These are phyloP conservation scores for Lactarius trivialis DNA, from an alignment of 768 basidiomycete species.

Conservation along the genomic window DNA sequence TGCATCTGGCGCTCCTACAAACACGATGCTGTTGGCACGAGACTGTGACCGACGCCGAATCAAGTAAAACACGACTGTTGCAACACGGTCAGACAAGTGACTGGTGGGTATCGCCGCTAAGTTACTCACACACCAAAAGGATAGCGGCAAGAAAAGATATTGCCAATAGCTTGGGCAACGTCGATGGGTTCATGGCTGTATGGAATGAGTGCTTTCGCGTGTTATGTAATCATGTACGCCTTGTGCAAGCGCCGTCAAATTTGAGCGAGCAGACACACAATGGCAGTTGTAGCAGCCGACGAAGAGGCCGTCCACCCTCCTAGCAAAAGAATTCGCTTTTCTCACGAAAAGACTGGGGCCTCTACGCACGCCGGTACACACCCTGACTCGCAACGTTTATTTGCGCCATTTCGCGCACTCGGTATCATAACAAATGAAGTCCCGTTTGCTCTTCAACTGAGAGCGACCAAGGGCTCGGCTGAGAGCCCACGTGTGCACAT, in stretches of 20 bases:
- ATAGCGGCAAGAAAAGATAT: slow-evolving; percentile 7
- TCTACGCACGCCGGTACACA: neutral
- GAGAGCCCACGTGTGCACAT: slow-evolving; percentile 80
- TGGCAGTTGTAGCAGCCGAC: slow-evolving; percentile 4
- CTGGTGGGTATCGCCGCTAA: neutral
- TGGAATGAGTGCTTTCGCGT: neutral
- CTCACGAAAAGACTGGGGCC: neutral
- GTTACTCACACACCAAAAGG: slow-evolving; percentile 1
- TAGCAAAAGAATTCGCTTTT: slow-evolving; percentile 12
- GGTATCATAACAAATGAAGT: slow-evolving; percentile 89
- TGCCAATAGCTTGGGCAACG: neutral
- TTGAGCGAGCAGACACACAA: neutral
- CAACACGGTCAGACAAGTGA: slow-evolving; percentile 20
- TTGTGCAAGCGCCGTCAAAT: neutral
- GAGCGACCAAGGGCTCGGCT: slow-evolving; percentile 76
- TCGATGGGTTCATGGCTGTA: slow-evolving; percentile 3
- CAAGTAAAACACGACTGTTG: slow-evolving; percentile 42
- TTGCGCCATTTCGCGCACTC: slow-evolving; percentile 93
- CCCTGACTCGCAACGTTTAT: slow-evolving; percentile 41
- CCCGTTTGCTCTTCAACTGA: slow-evolving; percentile 81
- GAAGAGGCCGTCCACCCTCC: slow-evolving; percentile 8
- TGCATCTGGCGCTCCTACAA: slow-evolving; percentile 69
- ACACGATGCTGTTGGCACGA: slow-evolving; percentile 55
- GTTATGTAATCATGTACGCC: neutral
- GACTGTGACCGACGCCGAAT: slow-evolving; percentile 38